Conservation (phyloP, 2,329 filamentous ascomycete species). For the Botrytis galanthina region DNA sequence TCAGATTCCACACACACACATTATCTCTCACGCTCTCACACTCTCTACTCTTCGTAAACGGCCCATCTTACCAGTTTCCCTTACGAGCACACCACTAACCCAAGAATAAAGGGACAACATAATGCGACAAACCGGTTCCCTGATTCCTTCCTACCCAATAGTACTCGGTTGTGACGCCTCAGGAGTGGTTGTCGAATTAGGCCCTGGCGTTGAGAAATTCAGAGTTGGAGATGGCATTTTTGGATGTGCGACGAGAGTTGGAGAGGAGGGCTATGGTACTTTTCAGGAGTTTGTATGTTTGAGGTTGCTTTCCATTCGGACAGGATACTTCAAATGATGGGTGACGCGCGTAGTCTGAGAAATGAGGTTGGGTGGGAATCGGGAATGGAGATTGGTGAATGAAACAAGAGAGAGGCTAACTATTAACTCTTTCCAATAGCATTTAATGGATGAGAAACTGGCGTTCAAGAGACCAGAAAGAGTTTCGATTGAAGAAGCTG, state of each 20-base stretch:
- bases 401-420: neutral
- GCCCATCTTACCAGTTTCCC: neutral
- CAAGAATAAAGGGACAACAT: conserved; percentile 35
- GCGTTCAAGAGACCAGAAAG: conserved; percentile 37
- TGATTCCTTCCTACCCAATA: conserved; percentile 40
- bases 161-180: conserved; percentile 42
- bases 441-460: conserved; percentile 41
- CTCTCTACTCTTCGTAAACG: neutral
- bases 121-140: conserved; percentile 39
- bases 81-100: too few relatives aligned
- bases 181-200: conserved; percentile 39
- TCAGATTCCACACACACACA: too few relatives aligned
- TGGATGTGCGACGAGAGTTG: conserved; percentile 39
- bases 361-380: neutral
- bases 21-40: neutral
- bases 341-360: neutral
- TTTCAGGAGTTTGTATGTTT: conserved; percentile 16
- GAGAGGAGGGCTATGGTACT: conserved; percentile 34
- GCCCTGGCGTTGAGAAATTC: conserved; percentile 37
- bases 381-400: neutral
- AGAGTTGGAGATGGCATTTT: conserved; percentile 40
- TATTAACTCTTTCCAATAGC: conserved; percentile 20
- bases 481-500: conserved; percentile 37
- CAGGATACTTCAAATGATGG: neutral
- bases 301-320: neutral